Percentiles rank a stretch among this genome's conserved stretches.
Conservation (phyloP, 441 rosid genomes). For the Breynia disticha region DNA sequence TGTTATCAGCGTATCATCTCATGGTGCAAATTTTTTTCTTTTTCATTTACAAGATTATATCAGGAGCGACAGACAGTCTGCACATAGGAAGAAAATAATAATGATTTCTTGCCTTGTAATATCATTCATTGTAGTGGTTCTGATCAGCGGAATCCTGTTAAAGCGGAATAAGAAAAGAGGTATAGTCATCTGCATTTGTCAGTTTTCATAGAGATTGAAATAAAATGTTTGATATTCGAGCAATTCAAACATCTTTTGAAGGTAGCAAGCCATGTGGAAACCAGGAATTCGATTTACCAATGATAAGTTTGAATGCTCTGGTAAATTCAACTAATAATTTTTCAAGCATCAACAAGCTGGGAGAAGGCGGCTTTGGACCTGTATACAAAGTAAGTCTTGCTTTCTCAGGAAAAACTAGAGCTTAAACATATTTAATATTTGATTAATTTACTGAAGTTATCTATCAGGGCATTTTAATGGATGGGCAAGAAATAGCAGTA, state of each 20-base stretch:
- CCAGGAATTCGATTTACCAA: constrained; percentile 8
- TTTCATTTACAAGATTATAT: constrained; percentile 12
- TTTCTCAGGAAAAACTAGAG: neutral
- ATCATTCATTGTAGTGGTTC: constrained; percentile 5
- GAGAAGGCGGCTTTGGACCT: neutral
- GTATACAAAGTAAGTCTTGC: neutral
- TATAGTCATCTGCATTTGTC: no score
- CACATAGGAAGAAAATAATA: constrained; percentile 2
- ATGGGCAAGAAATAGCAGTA: constrained; percentile 34
- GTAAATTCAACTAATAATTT: constrained; percentile 4
- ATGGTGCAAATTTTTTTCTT: neutral
- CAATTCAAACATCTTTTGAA: neutral
- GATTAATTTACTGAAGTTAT: neutral
- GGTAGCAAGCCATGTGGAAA: neutral
- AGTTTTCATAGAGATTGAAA: no score
- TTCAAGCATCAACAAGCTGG: constrained; percentile 6
- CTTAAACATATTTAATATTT: no score
- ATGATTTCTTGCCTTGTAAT: constrained; percentile 5
- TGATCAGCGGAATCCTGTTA: constrained; percentile 4
- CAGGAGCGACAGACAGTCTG: neutral
- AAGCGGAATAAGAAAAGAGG: constrained; percentile 6
- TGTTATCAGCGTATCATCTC: neutral
- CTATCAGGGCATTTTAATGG: constrained; percentile 37
- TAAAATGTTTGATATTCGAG: no score
- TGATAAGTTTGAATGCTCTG: neutral